Evolutionary conservation across 2,329 filamentous ascomycete genomes (phyloP).

Genomic region (Penicillium sp.): DNA sequence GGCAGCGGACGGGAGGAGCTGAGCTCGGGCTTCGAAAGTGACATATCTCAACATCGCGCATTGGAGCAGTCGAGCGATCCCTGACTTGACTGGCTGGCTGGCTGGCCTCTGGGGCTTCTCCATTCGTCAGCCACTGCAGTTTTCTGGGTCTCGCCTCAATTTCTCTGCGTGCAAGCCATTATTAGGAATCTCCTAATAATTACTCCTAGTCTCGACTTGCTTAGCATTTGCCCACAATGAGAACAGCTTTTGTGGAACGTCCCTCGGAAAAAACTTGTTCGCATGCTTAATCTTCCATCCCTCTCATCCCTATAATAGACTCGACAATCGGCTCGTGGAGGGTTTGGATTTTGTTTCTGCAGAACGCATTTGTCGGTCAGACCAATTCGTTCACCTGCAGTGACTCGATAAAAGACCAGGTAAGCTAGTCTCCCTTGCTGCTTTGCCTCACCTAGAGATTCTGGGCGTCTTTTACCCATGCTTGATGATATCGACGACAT

Average conservation of each 20-base stretch:
- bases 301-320: slow-evolving; percentile 18
- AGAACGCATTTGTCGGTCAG: slow-evolving; percentile 18
- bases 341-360: slow-evolving; percentile 12
- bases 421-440: neutral
- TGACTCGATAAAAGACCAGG: slow-evolving; percentile 5
- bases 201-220: slow-evolving; percentile 13
- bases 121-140: slow-evolving; percentile 24
- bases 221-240: slow-evolving; percentile 6
- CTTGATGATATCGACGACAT: slow-evolving; percentile 1
- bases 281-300: neutral
- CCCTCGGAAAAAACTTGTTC: neutral
- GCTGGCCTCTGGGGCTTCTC: slow-evolving; percentile 4
- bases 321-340: slow-evolving; percentile 9
- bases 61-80: slow-evolving; percentile 6
- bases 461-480: slow-evolving; percentile 1
- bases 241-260: slow-evolving; percentile 21
- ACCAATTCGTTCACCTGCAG: slow-evolving; percentile 20
- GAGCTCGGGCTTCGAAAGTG: slow-evolving; percentile 28
- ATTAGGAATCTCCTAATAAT: slow-evolving; percentile 15
- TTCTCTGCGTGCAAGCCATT: slow-evolving; percentile 14
- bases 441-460: neutral
- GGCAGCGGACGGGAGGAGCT: slow-evolving; percentile 20
- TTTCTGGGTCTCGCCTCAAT: slow-evolving; percentile 23
- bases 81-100: slow-evolving; percentile 20
- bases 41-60: slow-evolving; percentile 27